Conservation (phyloP, 768 basidiomycete genomes). For the Albatrellus ellisii region DNA sequence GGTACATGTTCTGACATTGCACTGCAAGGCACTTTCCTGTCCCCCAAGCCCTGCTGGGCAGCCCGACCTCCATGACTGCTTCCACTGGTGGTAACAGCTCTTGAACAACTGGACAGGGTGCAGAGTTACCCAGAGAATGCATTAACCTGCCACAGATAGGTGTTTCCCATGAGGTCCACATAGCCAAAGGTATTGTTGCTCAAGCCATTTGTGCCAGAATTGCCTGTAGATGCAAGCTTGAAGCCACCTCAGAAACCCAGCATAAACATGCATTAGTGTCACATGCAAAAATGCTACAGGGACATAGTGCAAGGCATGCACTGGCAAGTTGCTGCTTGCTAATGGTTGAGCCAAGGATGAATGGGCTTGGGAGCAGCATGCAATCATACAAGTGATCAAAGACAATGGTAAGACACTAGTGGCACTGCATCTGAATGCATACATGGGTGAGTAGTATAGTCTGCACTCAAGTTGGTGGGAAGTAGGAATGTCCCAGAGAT, state of each 20-base stretch:
- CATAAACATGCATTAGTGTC: no score
- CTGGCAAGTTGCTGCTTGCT: slow-evolving; percentile 44
- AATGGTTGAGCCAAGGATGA: slow-evolving; percentile 45
- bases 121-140: slow-evolving; percentile 44
- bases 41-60: slow-evolving; percentile 31
- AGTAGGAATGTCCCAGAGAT: no score
- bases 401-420: no score
- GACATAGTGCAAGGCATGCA: no score
- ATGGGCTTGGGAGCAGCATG: slow-evolving; percentile 40
- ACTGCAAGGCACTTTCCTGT: no score
- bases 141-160: slow-evolving; percentile 45
- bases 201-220: slow-evolving; percentile 47
- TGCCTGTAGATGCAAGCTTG: slow-evolving; percentile 29
- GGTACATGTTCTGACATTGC: no score
- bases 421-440: no score
- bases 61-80: slow-evolving; percentile 15
- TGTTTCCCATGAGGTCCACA: slow-evolving; percentile 43
- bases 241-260: slow-evolving; percentile 45
- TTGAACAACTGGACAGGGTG: slow-evolving; percentile 12
- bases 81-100: slow-evolving; percentile 1
- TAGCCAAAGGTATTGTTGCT: slow-evolving; percentile 59
- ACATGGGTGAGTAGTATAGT: no score
- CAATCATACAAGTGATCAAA: slow-evolving; percentile 66
- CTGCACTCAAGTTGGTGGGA: no score
- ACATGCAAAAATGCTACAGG: no score